These are phyloP conservation scores for Moesziomyces globuligerus DNA, from an alignment of 1,284 basidiomycete species.

Conservation along the genomic window DNA sequence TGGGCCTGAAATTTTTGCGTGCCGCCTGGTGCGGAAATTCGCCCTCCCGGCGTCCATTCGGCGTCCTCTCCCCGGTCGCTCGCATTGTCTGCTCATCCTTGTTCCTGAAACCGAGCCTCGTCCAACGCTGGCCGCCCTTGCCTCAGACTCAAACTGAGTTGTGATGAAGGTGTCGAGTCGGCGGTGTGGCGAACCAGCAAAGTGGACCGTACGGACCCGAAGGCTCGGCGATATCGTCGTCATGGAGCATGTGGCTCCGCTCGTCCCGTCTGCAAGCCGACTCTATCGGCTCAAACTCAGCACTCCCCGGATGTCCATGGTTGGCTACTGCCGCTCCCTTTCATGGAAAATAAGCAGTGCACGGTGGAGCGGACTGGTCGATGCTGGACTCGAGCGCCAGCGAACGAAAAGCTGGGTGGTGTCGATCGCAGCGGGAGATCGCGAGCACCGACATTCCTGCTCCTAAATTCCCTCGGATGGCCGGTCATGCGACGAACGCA, in stretches of 20 bases:
- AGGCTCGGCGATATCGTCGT: not conserved
- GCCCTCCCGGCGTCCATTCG: not conserved
- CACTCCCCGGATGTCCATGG: no score
- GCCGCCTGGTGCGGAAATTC: not conserved
- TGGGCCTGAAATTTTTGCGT: no score
- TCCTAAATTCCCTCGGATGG: not conserved
- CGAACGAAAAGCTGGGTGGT: not conserved
- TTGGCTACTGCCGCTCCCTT: no score
- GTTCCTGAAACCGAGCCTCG: not conserved
- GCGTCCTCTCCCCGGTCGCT: not conserved
- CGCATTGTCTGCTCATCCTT: no score
- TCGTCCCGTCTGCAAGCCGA: not conserved
- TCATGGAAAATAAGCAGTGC: not conserved
- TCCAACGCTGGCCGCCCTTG: no score
- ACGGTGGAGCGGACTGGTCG: not conserved
- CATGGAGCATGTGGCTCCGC: not conserved
- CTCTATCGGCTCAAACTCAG: not conserved
- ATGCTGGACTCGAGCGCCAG: no score
- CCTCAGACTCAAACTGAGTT: no score
- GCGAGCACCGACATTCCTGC: not conserved
- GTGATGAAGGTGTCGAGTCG: no score
- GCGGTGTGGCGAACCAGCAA: no score
- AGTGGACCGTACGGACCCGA: no score
- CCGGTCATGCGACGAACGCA: not conserved
- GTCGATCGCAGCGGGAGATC: not conserved